Evolutionary conservation across 306 rosid genomes (phyloP), one percentile per base, ranked within the genome.

Genomic region (Trichosanthes cucumerina): DNA sequence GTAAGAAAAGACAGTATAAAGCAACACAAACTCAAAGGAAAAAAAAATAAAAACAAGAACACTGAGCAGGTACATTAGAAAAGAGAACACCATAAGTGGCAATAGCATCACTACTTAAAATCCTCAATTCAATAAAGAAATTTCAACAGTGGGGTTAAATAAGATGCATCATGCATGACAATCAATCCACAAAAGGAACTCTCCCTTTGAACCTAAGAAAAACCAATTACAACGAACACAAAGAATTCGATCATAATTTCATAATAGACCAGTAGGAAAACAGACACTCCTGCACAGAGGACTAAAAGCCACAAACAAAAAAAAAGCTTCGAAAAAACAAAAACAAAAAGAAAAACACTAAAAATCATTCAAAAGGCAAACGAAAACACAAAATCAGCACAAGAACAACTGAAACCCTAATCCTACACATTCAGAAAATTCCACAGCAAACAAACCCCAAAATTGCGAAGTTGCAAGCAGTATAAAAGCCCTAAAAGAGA

Each of bases 341-440:
- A 52, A 71, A 31, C n/a, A n/a, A n/a, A n/a, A 28, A 28, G 2
- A 28, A 28, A 28, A 28, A 76, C 57, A 78, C 23, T 21, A 38
- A 36, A 82, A 82, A 81, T 73, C 23, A 49, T 56, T 24, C 59
- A 50, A 71, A 71, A 71, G 15, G 57, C 74, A 14, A 4, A 60
- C 18, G 4, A 56, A 78, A 79, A 33, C 14, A 54, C 76, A 79
- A 41, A 9, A 26, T 54, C 56, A 52, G 18, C 71, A 64, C 74
- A 33, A 63, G 26, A 13, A 9, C 74, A 43, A 12, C n/a, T 70
- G 81, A 82, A 90, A 80, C 98, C 93, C 93, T 90, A 91, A 79
- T 36, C 46, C 72, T n/a, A 38, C 5, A 60, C 52, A 76, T 49
- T 72, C 39, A 68, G 68, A 86, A 83, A 75, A 65, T 15, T 50